Evolutionary conservation across 495 filamentous ascomycete genomes (phyloP), one percentile per base, ranked within the genome.

Genomic region (Staphylotrichum tortipilum): DNA sequence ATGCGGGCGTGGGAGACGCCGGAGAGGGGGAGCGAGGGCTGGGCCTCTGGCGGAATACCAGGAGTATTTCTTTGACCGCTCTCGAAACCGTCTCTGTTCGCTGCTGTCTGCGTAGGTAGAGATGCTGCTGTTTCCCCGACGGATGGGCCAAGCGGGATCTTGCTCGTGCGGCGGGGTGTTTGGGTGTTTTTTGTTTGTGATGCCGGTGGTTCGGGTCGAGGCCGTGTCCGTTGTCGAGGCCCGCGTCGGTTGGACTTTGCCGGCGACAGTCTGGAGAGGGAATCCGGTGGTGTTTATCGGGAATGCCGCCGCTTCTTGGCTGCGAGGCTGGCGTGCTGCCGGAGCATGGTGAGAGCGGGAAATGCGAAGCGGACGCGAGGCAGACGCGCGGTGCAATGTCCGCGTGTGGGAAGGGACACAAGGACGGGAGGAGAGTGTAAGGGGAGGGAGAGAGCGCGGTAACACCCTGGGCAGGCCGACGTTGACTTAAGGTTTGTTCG

Each of bases 401-500:
- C 42, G 11, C 14, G 9, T 8, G 26, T 31, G 2, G 33, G 44
- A 26, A 2, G 10, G 35, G 3, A 14, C 11, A 36, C 30, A 26
- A 4, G 31, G 14, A 3, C 10, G 24, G 11, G 15, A 15, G 26
- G 29, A 39, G 1, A 30, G 17, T n/a, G n/a, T n/a, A n/a, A n/a
- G n/a, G n/a, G n/a, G n/a, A n/a, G n/a, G n/a, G n/a, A n/a, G n/a
- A n/a, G n/a, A n/a, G n/a, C n/a, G n/a, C n/a, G n/a, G n/a, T n/a
- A n/a, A n/a, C n/a, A n/a, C 34, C 44, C 23, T 19, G 23, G 34
- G 30, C n/a, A 35, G 45, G 35, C 2, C 11, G 45, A 48, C 45
- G 45, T 48, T 48, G 45, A 48, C 34, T 48, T 48, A 48, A 28
- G 45, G 23, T 48, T 28, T 37, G 24, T 35, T 48, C 45, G 45